Evolutionary conservation across 2,329 filamentous ascomycete genomes (phyloP).

Genomic region (Aspergillus sp.): DNA sequence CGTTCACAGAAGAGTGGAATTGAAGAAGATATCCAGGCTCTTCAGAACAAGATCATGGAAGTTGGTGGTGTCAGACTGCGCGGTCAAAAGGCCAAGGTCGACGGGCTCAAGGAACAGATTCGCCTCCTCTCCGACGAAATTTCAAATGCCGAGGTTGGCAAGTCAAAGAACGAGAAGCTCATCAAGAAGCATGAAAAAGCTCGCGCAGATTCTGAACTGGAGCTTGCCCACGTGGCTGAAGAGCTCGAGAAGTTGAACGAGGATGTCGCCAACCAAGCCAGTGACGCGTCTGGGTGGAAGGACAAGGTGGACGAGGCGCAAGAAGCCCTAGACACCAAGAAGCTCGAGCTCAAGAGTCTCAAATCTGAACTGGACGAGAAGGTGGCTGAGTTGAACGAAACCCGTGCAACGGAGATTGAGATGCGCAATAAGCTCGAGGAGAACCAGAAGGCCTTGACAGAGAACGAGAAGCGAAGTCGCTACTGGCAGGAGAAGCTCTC

Average conservation of each 20-base stretch:
- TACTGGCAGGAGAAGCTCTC: constrained; percentile 91
- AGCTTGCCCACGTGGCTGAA: constrained; percentile 70
- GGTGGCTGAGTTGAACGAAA: constrained; percentile 83
- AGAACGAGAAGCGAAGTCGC: constrained; percentile 80
- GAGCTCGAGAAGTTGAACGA: constrained; percentile 80
- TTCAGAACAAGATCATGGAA: constrained; percentile 98
- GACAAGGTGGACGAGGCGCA: constrained; percentile 80
- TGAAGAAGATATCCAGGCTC: constrained; percentile 86
- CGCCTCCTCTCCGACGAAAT: constrained; percentile 77
- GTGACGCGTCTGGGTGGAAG: constrained; percentile 73
- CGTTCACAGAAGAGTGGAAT: constrained; percentile 84
- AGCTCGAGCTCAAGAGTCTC: constrained; percentile 75
- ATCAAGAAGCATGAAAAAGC: constrained; percentile 85
- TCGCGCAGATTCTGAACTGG: constrained; percentile 74
- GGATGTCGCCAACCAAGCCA: constrained; percentile 77
- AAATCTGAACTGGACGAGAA: constrained; percentile 89
- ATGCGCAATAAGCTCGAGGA: constrained; percentile 99
- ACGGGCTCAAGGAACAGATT: constrained; percentile 85
- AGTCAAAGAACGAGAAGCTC: constrained; percentile 93
- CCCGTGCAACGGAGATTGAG: constrained; percentile 87
- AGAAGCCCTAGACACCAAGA: constrained; percentile 75
- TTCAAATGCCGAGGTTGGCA: constrained; percentile 83
- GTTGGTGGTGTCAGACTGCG: constrained; percentile 92
- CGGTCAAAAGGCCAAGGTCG: constrained; percentile 87
- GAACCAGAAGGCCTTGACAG: constrained; percentile 82